A percentile compares a stretch with the other conserved stretches of the same genome.
Conservation (phyloP, 371 early-diverging fungal genomes). For the Edhazardia aedis region DNA sequence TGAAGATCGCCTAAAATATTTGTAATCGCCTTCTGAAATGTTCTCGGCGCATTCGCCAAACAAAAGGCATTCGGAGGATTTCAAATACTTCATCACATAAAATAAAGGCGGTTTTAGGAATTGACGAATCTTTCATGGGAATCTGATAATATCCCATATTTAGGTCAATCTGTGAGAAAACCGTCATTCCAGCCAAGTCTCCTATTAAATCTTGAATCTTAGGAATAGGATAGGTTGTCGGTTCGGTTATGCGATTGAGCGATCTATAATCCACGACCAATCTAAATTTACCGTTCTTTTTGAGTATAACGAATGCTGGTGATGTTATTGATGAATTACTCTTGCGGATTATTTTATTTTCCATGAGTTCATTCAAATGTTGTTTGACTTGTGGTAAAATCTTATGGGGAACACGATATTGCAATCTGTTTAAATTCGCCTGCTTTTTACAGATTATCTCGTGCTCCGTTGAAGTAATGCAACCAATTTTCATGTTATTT, state of each 20-base stretch:
- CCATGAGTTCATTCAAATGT: neutral
- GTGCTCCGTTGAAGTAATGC: neutral
- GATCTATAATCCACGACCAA: slow-evolving; percentile 5
- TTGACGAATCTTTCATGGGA: neutral
- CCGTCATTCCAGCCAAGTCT: neutral
- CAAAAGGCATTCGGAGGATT: slow-evolving; percentile 2
- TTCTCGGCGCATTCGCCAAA: slow-evolving; percentile 1
- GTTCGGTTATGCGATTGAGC: slow-evolving; percentile 2
- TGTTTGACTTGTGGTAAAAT: neutral
- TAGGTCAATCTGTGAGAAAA: slow-evolving; percentile 4
- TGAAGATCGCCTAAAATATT: neutral
- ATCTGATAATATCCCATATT: slow-evolving; percentile 7
- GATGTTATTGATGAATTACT: too few species aligned
- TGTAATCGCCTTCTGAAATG: slow-evolving; percentile 1
- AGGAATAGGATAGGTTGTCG: slow-evolving; percentile 1
- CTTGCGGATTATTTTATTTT: too few species aligned
- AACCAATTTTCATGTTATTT: neutral
- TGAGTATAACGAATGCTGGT: slow-evolving; percentile 5
- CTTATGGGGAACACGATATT: neutral
- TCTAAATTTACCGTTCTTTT: slow-evolving; percentile 3
- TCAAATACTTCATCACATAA: neutral
- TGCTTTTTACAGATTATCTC: neutral
- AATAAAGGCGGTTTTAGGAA: neutral
- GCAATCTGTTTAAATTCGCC: neutral
- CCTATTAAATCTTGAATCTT: slow-evolving; percentile 2